Conservation (phyloP, 2,329 filamentous ascomycete species). For the Penicillium brasilianum region DNA sequence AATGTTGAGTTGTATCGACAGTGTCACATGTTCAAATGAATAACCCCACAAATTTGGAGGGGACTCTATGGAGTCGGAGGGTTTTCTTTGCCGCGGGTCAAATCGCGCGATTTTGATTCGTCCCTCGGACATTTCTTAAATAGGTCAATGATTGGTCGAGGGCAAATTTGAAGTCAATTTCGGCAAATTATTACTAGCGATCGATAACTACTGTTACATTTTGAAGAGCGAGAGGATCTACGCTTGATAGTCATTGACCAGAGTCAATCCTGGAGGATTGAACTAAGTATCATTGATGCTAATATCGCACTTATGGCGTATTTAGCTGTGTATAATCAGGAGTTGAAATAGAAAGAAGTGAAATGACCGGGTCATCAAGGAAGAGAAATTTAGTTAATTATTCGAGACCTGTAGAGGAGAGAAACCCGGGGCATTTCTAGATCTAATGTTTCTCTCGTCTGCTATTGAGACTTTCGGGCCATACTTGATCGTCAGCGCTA, state of each 20-base stretch:
- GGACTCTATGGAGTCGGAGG: slow-evolving; percentile 19
- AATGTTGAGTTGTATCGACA: slow-evolving; percentile 1
- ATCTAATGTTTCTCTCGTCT: too few species aligned
- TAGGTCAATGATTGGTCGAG: not conserved
- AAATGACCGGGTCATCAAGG: too few species aligned
- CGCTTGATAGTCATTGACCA: not conserved
- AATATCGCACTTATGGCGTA: too few species aligned
- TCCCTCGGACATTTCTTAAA: slow-evolving; percentile 18
- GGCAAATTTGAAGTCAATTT: not conserved
- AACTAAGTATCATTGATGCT: too few species aligned
- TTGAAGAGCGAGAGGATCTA: not conserved
- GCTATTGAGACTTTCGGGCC: too few species aligned
- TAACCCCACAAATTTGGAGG: slow-evolving; percentile 4
- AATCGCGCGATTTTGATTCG: slow-evolving; percentile 16
- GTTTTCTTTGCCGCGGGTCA: slow-evolving; percentile 16
- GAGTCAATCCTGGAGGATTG: too few species aligned
- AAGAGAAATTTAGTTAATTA: too few species aligned
- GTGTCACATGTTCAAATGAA: slow-evolving; percentile 8
- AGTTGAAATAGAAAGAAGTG: too few species aligned
- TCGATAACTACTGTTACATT: not conserved
- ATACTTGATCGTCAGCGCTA: not conserved
- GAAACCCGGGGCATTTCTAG: too few species aligned
- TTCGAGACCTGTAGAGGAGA: too few species aligned
- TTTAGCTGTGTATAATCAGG: too few species aligned
- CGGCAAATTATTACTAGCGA: not conserved